Conservation (phyloP, 2,329 filamentous ascomycete genomes). For the Pseudogymnoascus sp. region DNA sequence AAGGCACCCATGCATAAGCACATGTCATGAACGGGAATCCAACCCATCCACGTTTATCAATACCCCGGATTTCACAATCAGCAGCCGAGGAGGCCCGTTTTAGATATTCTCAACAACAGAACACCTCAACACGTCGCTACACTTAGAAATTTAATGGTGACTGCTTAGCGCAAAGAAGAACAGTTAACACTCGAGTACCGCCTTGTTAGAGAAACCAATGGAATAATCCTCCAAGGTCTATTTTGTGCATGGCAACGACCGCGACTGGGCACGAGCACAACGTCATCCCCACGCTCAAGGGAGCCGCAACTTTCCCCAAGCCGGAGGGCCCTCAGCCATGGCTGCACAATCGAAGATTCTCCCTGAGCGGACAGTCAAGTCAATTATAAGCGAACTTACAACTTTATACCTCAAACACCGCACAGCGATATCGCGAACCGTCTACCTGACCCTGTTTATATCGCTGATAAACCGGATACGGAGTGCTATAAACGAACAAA, state of each 20-base stretch:
- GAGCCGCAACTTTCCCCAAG: neutral
- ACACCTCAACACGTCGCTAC: neutral
- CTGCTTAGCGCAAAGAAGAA: neutral
- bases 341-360: conserved; percentile 65
- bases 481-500: conserved; percentile 87
- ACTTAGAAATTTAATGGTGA: neutral
- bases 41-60: conserved; percentile 3
- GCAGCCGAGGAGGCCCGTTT: neutral
- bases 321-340: conserved; percentile 39
- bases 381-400: conserved; percentile 57
- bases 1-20: neutral
- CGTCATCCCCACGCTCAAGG: conserved; percentile 8
- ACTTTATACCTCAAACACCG: conserved; percentile 70
- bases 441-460: conserved; percentile 75
- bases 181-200: neutral
- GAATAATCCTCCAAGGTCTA: neutral
- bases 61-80: conserved; percentile 7
- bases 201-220: neutral
- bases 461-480: conserved; percentile 80
- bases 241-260: neutral
- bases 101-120: neutral
- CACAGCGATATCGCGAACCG: conserved; percentile 69
- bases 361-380: conserved; percentile 53
- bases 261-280: conserved; percentile 4
- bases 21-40: conserved; percentile 4